phyloP scores from a whole-genome alignment of 352 stramenopile species.

The Phytophthora pini region DNA sequence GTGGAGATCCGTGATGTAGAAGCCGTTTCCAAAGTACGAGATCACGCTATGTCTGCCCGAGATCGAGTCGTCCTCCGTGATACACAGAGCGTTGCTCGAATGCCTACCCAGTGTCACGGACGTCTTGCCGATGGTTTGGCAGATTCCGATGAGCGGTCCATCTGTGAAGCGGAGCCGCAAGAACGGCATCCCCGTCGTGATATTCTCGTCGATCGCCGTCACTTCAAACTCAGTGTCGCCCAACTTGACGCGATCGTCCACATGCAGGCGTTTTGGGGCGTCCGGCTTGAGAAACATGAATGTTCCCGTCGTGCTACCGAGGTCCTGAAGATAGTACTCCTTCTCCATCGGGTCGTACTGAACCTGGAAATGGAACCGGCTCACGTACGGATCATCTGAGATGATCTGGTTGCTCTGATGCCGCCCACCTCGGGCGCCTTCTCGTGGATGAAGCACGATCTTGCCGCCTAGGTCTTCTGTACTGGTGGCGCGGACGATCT shows the following conservation, averaged over 20 bases:
- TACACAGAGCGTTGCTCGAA: conserved; percentile 82
- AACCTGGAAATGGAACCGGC: conserved; percentile 83
- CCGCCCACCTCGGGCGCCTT: conserved; percentile 69
- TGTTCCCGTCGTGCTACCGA: conserved; percentile 81
- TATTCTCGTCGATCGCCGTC: conserved; percentile 73
- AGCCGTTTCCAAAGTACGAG: conserved; percentile 75
- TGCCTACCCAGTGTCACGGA: conserved; percentile 76
- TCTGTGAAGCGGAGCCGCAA: conserved; percentile 82
- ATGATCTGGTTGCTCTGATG: conserved; percentile 89
- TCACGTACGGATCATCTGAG: conserved; percentile 86
- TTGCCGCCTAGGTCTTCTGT: conserved; percentile 37
- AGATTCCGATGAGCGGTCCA: conserved; percentile 68
- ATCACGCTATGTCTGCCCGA: conserved; percentile 78
- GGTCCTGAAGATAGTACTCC: conserved; percentile 84
- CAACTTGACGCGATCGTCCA: conserved; percentile 77
- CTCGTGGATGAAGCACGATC: conserved; percentile 71
- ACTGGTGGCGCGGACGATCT: conserved; percentile 19
- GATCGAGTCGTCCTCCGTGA: conserved; percentile 84
- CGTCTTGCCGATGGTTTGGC: conserved; percentile 80
- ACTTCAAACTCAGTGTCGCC: conserved; percentile 87
- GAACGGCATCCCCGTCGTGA: conserved; percentile 72
- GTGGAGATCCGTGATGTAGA: conserved; percentile 86
- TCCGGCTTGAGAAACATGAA: conserved; percentile 83
- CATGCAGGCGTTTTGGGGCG: conserved; percentile 68
- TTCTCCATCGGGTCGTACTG: conserved; percentile 84